These are phyloP conservation scores for Huiozyma naganishii DNA, from an alignment of 805 yeast species.

Conservation along the genomic window DNA sequence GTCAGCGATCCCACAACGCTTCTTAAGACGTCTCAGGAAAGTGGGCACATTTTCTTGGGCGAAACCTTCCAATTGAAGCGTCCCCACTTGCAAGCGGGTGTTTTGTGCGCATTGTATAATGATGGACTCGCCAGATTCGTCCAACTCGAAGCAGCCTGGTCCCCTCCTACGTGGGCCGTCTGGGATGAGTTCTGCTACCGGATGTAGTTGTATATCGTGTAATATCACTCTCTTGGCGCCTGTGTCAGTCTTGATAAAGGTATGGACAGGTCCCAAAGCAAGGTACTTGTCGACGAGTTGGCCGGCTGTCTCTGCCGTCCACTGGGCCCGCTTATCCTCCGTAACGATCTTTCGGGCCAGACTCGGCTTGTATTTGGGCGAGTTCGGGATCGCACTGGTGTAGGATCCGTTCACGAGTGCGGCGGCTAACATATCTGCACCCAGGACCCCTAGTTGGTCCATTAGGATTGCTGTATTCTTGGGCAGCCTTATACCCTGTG, in stretches of 20 bases:
- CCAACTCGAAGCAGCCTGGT: constrained; percentile 27
- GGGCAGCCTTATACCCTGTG: background rate
- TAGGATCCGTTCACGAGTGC: constrained; percentile 28
- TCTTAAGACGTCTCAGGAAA: constrained; percentile 33
- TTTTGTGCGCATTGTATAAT: constrained; percentile 38
- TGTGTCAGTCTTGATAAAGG: constrained; percentile 32
- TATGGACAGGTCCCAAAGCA: constrained; percentile 47
- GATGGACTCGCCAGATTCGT: constrained; percentile 18
- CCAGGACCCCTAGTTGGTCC: constrained; percentile 43
- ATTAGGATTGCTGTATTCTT: constrained; percentile 27
- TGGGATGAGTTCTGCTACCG: background rate
- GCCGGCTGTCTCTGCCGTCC: constrained; percentile 33
- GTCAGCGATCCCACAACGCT: constrained; percentile 29
- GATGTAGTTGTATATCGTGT: constrained; percentile 18
- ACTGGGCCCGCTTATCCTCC: constrained; percentile 33
- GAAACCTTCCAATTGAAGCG: constrained; percentile 47
- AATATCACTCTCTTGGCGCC: constrained; percentile 39
- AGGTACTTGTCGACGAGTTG: constrained; percentile 34
- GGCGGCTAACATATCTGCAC: constrained; percentile 46
- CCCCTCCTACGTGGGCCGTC: background rate
- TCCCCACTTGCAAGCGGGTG: constrained; percentile 22
- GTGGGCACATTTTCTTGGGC: constrained; percentile 32
- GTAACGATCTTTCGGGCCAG: constrained; percentile 49
- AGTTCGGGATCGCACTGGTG: constrained; percentile 6
- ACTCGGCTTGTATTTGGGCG: constrained; percentile 15